Conservation (phyloP, 2,329 filamentous ascomycete genomes). For the Pyricularia pennisetigena region DNA sequence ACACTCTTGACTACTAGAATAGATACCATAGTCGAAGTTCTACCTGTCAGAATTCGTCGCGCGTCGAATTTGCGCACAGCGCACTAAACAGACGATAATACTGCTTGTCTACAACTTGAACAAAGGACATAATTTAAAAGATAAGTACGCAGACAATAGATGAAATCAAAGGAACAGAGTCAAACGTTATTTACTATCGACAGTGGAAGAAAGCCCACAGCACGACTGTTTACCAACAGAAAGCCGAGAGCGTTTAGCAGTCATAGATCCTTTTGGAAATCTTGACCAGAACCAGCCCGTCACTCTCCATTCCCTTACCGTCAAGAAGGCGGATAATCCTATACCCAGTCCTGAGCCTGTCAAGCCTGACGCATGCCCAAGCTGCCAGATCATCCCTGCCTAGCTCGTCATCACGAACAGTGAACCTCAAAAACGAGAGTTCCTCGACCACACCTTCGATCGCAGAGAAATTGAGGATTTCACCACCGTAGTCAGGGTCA, state of each 20-base stretch:
- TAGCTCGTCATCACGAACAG: constrained; percentile 79
- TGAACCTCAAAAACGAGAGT: constrained; percentile 69
- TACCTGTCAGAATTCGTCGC: no score
- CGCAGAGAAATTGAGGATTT: constrained; percentile 46
- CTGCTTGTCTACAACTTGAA: no score
- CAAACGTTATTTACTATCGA: not conserved
- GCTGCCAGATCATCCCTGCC: constrained; percentile 69
- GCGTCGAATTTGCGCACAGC: no score
- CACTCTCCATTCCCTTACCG: constrained; percentile 49
- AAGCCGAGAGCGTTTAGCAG: not conserved
- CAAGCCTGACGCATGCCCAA: constrained; percentile 83
- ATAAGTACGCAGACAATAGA: no score
- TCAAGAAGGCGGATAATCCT: constrained; percentile 71
- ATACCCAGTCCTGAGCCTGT: constrained; percentile 67
- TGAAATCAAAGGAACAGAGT: no score
- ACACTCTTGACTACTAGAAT: no score
- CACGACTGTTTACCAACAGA: not conserved
- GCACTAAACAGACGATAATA: no score
- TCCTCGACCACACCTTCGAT: constrained; percentile 53
- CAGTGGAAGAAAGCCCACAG: not conserved
- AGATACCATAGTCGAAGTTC: no score
- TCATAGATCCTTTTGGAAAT: constrained; percentile 11
- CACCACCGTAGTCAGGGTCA: constrained; percentile 52
- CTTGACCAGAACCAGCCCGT: constrained; percentile 62
- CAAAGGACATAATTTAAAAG: no score